Conservation (phyloP, 176 grass and related monocot genomes). For the Oryza longistaminata region DNA sequence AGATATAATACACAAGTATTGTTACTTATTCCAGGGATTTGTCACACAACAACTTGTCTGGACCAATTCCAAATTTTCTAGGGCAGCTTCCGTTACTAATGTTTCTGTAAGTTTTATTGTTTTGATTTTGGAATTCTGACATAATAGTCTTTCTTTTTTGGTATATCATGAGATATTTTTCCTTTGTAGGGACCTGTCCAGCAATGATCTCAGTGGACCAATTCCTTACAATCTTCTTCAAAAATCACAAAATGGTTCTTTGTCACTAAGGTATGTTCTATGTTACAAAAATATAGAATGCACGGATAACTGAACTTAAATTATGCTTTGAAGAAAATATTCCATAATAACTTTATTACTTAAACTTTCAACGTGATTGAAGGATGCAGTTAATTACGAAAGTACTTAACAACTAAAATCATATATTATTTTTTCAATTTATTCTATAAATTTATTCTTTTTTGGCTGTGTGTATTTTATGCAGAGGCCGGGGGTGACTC, state of each 20-base stretch:
- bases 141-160: neutral
- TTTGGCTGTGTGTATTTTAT: too few species aligned
- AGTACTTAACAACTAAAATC: too few species aligned
- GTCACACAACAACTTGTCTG: conserved; percentile 64
- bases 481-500: too few species aligned
- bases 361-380: neutral
- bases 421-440: neutral
- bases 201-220: too few species aligned
- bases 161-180: neutral
- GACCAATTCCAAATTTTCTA: conserved; percentile 54
- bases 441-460: neutral
- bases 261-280: too few species aligned
- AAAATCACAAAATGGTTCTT: too few species aligned
- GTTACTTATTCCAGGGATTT: conserved; percentile 58
- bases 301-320: neutral
- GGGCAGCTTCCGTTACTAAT: conserved; percentile 47
- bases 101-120: conserved; percentile 54
- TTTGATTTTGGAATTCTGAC: neutral
- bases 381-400: neutral
- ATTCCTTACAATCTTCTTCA: too few species aligned
- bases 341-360: neutral
- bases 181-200: too few species aligned
- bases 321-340: neutral
- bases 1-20: neutral
- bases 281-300: too few species aligned